Conservation (phyloP, 2,329 filamentous ascomycete genomes). For the Gremmenia infestans region DNA sequence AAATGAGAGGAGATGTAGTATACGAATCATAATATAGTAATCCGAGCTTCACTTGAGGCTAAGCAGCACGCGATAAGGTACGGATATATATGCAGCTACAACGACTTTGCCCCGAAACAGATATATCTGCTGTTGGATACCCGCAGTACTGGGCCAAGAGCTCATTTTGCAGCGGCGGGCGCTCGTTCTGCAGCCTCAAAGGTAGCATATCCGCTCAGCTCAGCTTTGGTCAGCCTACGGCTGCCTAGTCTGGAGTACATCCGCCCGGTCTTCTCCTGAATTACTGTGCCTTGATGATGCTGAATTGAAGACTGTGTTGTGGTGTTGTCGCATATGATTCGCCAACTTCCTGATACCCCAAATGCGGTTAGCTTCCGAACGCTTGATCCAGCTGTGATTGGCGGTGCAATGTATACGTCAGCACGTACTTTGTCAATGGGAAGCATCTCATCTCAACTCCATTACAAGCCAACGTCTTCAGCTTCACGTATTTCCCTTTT, state of each 20-base stretch:
- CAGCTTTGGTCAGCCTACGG: too few relatives aligned
- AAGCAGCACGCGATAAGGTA: neutral
- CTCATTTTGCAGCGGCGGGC: neutral
- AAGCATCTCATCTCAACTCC: neutral
- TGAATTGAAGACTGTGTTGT: neutral
- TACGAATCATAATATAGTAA: neutral
- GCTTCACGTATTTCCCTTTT: slow-evolving; percentile 8
- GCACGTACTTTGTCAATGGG: neutral
- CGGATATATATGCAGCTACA: neutral
- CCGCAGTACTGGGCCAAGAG: neutral
- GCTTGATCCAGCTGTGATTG: neutral
- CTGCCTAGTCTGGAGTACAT: too few relatives aligned
- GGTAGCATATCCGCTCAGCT: too few relatives aligned
- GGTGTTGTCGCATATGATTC: neutral
- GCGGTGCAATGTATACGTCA: neutral
- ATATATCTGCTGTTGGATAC: neutral
- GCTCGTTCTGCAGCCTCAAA: too few relatives aligned
- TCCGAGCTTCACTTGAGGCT: neutral
- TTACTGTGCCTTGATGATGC: too few relatives aligned
- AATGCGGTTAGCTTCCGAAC: neutral
- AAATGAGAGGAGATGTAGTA: too few relatives aligned
- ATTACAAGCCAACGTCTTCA: neutral
- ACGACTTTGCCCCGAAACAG: neutral
- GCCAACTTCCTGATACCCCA: slow-evolving; percentile 8
- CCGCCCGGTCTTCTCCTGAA: too few relatives aligned